Conservation (phyloP, 192 early-diverging fungal species). For the Entrophospora sp. region DNA sequence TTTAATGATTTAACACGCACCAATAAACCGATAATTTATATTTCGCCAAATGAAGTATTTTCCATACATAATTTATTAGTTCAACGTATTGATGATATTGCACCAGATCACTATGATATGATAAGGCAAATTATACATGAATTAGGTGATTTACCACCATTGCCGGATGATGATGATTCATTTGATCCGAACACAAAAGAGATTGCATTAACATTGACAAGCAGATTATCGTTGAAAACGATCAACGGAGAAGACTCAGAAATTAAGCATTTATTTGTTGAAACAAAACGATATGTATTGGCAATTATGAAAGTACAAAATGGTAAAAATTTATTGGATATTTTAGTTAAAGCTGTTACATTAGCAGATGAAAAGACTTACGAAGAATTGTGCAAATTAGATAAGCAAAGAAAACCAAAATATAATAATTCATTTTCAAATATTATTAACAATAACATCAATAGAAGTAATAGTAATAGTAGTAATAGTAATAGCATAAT, state of each 20-base stretch:
- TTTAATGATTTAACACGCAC: slow-evolving; percentile 72
- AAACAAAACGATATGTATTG: slow-evolving; percentile 84
- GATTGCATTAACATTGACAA: slow-evolving; percentile 59
- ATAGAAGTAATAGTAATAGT: neutral
- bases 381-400: slow-evolving; percentile 33
- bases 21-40: slow-evolving; percentile 80
- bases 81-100: slow-evolving; percentile 72
- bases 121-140: slow-evolving; percentile 59
- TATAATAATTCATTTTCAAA: too few species aligned
- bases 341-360: slow-evolving; percentile 67
- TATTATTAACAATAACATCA: too few species aligned
- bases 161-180: slow-evolving; percentile 29
- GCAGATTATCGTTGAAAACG: slow-evolving; percentile 53
- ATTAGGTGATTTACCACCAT: slow-evolving; percentile 46
- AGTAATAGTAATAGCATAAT: neutral
- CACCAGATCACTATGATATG: slow-evolving; percentile 51
- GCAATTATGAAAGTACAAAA: slow-evolving; percentile 80
- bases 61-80: slow-evolving; percentile 77
- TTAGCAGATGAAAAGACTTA: slow-evolving; percentile 66
- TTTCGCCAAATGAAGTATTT: slow-evolving; percentile 86
- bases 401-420: slow-evolving; percentile 24
- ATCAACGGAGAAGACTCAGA: slow-evolving; percentile 40
- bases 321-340: slow-evolving; percentile 75
- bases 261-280: slow-evolving; percentile 64
- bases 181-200: slow-evolving; percentile 38